Evolutionary conservation across 1,284 basidiomycete genomes (phyloP), one percentile per base, ranked within the genome.

Genomic region (Ceratobasidium theobromae): DNA sequence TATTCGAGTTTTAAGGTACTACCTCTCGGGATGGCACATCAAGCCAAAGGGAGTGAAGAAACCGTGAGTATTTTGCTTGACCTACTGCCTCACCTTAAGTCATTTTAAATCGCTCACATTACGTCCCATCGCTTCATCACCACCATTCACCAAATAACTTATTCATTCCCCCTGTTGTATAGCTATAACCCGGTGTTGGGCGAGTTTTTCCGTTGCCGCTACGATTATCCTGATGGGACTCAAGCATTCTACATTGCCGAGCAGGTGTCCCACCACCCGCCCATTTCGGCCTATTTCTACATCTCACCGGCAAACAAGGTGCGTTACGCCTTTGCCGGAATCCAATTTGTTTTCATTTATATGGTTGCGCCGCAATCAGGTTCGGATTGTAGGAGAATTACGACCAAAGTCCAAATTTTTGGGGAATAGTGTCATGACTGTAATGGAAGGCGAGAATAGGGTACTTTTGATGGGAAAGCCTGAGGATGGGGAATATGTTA

Each of bases 41-140:
- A 98, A 99, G 79, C 95, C 96, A 43, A 97, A 95, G 78, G 96
- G 96, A 64, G 97, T 99, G 70, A 99, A 99, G 89, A 99, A 99
- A 80, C 96, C 96, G 85, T 95, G 73, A 77, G 88, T 81, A 65
- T 27, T 41, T 58, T 48, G 41, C 43, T 6, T 45, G 18, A 21
- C 18, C 9, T 45, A 6, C n/a, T 9, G 43, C 43, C 51, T 48
- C 65, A 46, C 33, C 48, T 49, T 53, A 40, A 30, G 18, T 38
- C 33, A 12, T 45, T 46, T 21, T 38, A 14, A 41, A 11, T 33
- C 23, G 48, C 23, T 35, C 21, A 33, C 21, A 33, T 49, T 18
- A 16, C 41, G 38, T 53, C 21, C 12, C 38, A 33, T 40, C 32
- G n/a, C 23, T 12, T 12, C 14, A 32, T 57, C 6, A 14, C 18